Evolutionary conservation across 1,284 basidiomycete genomes (phyloP).

Genomic region (Rhodotorula sp.): DNA sequence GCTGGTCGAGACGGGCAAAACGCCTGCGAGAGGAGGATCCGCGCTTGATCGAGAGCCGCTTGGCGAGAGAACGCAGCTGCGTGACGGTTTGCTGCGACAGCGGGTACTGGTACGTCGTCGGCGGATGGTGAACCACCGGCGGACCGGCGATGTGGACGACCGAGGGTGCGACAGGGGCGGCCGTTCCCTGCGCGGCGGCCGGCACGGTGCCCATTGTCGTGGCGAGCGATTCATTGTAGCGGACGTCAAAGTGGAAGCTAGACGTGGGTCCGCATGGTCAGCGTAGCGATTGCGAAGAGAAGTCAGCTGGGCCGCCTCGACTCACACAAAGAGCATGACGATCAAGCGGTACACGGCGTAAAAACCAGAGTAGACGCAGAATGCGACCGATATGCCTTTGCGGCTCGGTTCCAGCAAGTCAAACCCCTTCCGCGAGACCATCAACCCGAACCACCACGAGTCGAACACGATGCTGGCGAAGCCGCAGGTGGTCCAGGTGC

Average conservation of each 20-base stretch:
- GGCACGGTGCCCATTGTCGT: not conserved
- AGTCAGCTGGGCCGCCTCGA: no score
- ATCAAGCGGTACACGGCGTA: constrained; percentile 16
- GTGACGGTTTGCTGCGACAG: not conserved
- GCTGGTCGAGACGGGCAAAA: not conserved
- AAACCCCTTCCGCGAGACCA: constrained; percentile 8
- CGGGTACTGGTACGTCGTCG: not conserved
- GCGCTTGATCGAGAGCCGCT: not conserved
- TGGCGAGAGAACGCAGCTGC: not conserved
- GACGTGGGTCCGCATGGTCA: not conserved
- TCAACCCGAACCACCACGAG: constrained; percentile 23
- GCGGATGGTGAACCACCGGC: not conserved
- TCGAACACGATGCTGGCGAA: constrained; percentile 14
- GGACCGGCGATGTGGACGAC: not conserved
- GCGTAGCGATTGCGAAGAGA: not conserved
- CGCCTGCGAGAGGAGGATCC: not conserved
- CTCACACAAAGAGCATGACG: constrained; percentile 17
- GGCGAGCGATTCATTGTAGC: constrained; percentile 5
- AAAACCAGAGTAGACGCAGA: constrained; percentile 6
- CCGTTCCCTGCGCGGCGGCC: not conserved
- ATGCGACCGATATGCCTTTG: constrained; percentile 5
- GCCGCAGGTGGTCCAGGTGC: constrained; percentile 6
- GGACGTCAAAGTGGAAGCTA: constrained; percentile 12
- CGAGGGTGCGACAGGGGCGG: not conserved
- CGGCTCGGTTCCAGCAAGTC: not conserved